phyloP scores from a whole-genome alignment of 2,329 filamentous ascomycete species.

The Pyrenochaeta sp. region DNA sequence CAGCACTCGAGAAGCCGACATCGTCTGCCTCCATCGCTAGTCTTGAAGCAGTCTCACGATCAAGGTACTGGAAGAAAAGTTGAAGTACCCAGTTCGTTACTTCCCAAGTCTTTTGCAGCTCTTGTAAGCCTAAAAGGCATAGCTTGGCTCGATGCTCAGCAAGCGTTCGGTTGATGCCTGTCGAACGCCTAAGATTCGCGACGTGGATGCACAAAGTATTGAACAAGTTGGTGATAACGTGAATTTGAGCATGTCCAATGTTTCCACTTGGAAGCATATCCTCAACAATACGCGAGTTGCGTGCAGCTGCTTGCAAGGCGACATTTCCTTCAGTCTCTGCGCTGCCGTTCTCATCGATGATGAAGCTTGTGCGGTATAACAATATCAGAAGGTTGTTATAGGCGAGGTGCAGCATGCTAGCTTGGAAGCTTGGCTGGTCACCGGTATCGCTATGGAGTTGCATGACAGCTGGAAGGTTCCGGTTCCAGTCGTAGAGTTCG shows the following conservation, averaged over 20 bases:
- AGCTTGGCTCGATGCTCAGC: conserved; percentile 60
- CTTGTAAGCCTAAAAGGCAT: conserved; percentile 57
- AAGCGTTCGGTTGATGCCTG: conserved; percentile 53
- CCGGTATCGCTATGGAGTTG: conserved; percentile 42
- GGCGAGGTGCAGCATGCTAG: conserved; percentile 53
- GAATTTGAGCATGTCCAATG: conserved; percentile 56
- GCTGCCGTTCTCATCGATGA: conserved; percentile 46
- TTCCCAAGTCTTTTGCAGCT: conserved; percentile 61
- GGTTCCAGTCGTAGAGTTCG: conserved; percentile 53
- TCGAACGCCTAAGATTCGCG: conserved; percentile 51
- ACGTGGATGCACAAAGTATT: conserved; percentile 60
- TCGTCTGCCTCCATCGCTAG: conserved; percentile 44
- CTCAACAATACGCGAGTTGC: conserved; percentile 58
- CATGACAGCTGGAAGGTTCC: conserved; percentile 47
- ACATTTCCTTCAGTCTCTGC: conserved; percentile 50
- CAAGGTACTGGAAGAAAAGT: conserved; percentile 59
- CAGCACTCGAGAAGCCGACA: conserved; percentile 21
- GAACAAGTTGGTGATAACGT: conserved; percentile 60
- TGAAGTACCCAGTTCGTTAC: conserved; percentile 60
- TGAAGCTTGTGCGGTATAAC: conserved; percentile 55
- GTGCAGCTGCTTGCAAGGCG: conserved; percentile 57
- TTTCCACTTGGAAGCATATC: conserved; percentile 57
- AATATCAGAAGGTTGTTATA: conserved; percentile 60
- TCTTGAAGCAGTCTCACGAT: conserved; percentile 55
- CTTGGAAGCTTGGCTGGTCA: conserved; percentile 49